These are phyloP conservation scores for Xanthoconium separans DNA, from an alignment of 1,284 basidiomycete genomes.

Conservation along the genomic window DNA sequence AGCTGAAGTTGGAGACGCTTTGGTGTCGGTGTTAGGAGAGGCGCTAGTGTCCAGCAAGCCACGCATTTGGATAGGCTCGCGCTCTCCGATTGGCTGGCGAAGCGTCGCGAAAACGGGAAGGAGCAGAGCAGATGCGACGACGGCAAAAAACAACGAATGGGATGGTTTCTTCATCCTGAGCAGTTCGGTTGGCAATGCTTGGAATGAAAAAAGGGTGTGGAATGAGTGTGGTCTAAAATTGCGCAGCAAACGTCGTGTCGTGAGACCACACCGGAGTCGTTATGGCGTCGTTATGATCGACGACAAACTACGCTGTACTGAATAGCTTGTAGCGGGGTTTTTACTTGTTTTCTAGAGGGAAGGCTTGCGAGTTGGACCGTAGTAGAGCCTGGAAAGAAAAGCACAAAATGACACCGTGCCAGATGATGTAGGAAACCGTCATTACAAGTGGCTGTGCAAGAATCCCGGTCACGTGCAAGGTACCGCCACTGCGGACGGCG, in stretches of 20 bases:
- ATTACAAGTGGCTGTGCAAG: conserved; percentile 26
- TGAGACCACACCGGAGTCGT: conserved; percentile 13
- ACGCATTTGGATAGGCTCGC: conserved; percentile 18
- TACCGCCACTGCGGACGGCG: neutral
- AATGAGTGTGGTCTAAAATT: conserved; percentile 27
- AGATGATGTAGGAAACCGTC: conserved; percentile 11
- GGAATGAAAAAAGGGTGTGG: conserved; percentile 6
- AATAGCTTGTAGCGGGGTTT: neutral
- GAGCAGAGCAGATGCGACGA: conserved; percentile 28
- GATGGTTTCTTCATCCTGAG: conserved; percentile 28
- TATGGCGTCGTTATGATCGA: conserved; percentile 4
- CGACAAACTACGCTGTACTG: conserved; percentile 7
- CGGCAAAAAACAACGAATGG: conserved; percentile 30
- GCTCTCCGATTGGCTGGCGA: conserved; percentile 25
- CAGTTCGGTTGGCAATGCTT: conserved; percentile 3
- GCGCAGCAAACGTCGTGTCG: conserved; percentile 17
- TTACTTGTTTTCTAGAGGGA: neutral
- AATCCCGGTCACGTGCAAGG: conserved; percentile 23
- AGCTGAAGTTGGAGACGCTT: conserved; percentile 4
- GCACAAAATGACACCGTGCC: neutral
- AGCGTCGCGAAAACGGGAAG: conserved; percentile 28
- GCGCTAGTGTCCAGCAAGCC: conserved; percentile 2
- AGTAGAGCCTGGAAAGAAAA: conserved; percentile 10
- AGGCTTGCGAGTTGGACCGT: neutral
- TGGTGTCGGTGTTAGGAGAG: neutral